phyloP scores from a whole-genome alignment of 768 basidiomycete genomes.

The Boletus patriciae region DNA sequence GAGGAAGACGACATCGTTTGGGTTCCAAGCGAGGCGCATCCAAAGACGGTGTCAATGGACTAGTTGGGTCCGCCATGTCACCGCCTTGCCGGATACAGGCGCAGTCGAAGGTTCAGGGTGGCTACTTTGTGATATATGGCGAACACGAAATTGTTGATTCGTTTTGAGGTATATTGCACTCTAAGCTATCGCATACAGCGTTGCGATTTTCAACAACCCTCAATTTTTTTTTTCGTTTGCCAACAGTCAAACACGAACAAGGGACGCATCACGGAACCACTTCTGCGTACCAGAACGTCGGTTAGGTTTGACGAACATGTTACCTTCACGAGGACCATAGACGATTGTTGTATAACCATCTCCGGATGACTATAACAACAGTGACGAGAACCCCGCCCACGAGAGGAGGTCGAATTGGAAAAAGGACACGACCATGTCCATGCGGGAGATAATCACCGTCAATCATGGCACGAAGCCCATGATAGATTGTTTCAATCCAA shows the following conservation, averaged over 20 bases:
- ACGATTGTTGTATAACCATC: slow-evolving; percentile 4
- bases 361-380: slow-evolving; percentile 4
- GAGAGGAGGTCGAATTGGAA: slow-evolving; percentile 1
- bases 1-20: slow-evolving; percentile 36
- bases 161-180: slow-evolving; percentile 23
- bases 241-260: slow-evolving; percentile 5
- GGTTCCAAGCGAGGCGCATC: slow-evolving; percentile 22
- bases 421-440: slow-evolving; percentile 4
- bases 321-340: slow-evolving; percentile 5
- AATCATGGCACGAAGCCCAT: slow-evolving; percentile 10
- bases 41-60: slow-evolving; percentile 11
- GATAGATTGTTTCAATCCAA: slow-evolving; percentile 6
- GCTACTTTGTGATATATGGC: slow-evolving; percentile 12
- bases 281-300: slow-evolving; percentile 15
- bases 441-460: slow-evolving; percentile 28
- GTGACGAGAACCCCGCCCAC: slow-evolving; percentile 8
- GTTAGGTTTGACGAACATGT: slow-evolving; percentile 12
- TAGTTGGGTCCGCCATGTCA: slow-evolving; percentile 19
- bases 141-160: slow-evolving; percentile 4
- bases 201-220: slow-evolving; percentile 13
- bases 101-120: slow-evolving; percentile 19
- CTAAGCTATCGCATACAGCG: not conserved
- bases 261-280: slow-evolving; percentile 9
- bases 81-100: not conserved
- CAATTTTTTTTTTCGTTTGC: slow-evolving; percentile 2